Percentiles rank a stretch among this genome's conserved stretches.
Evolutionary conservation across 1,284 basidiomycete genomes (phyloP).

Genomic region (Paramarasmius palmivorus): DNA sequence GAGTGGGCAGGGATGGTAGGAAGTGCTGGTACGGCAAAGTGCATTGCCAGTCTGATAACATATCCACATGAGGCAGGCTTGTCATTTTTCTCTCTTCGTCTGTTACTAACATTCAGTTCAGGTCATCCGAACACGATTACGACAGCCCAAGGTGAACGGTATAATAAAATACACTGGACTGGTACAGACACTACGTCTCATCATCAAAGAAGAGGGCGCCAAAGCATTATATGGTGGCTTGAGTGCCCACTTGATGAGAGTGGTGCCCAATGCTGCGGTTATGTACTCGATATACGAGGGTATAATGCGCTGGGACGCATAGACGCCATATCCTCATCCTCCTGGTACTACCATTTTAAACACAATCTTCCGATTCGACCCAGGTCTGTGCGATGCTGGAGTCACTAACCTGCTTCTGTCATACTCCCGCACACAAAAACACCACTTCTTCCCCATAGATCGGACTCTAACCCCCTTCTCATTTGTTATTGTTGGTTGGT

Average conservation of each 20-base stretch:
- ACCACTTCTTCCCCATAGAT: too few species aligned
- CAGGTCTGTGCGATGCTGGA: too few species aligned
- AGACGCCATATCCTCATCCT: too few species aligned
- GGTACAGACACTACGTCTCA: slow-evolving; percentile 80
- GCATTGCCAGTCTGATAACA: slow-evolving; percentile 90
- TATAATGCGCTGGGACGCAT: slow-evolving; percentile 57
- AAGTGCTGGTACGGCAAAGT: slow-evolving; percentile 93
- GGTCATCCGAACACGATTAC: slow-evolving; percentile 90
- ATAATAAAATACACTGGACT: slow-evolving; percentile 88
- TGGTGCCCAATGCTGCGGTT: slow-evolving; percentile 95
- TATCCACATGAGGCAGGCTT: slow-evolving; percentile 89
- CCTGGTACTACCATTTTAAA: too few species aligned
- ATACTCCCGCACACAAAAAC: too few species aligned
- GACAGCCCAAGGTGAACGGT: slow-evolving; percentile 80
- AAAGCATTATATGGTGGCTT: slow-evolving; percentile 89
- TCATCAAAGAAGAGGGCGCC: slow-evolving; percentile 90
- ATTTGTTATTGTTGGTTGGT: too few species aligned
- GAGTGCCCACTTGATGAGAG: slow-evolving; percentile 93
- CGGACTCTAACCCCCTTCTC: too few species aligned
- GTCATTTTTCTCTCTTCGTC: slow-evolving; percentile 3
- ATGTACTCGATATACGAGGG: slow-evolving; percentile 93
- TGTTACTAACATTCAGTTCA: slow-evolving; percentile 25
- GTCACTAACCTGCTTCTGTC: too few species aligned
- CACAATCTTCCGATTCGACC: too few species aligned
- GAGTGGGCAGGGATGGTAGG: slow-evolving; percentile 85